Conservation (phyloP, 164 flowering plant species). For the Santalum album region DNA sequence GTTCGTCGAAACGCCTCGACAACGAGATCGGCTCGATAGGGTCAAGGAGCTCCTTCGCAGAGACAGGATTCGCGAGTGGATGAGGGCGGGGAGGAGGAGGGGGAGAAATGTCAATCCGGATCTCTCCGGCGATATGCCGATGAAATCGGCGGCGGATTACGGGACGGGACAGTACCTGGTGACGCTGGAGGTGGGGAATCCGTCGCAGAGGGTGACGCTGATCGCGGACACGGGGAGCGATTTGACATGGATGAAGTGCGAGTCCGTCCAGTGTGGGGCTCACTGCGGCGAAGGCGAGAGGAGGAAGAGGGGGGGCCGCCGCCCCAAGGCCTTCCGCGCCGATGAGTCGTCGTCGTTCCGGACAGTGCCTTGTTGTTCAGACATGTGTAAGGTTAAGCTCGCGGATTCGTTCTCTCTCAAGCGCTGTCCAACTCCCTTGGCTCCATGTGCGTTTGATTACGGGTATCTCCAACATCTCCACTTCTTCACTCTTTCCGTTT, state of each 20-base stretch:
- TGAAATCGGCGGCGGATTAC: constrained; percentile 39
- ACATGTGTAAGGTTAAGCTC: constrained; percentile 30
- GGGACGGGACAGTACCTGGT: constrained; percentile 51
- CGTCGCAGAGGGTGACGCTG: constrained; percentile 40
- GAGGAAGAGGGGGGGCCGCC: background rate
- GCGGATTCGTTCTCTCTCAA: constrained; percentile 30
- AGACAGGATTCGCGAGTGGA: no score
- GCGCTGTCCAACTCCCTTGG: constrained; percentile 28
- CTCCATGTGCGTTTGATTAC: constrained; percentile 55
- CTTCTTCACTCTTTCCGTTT: no score
- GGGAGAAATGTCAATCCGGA: background rate
- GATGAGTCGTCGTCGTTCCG: constrained; percentile 30
- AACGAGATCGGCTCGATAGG: no score
- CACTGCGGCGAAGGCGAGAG: background rate
- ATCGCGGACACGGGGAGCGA: constrained; percentile 75
- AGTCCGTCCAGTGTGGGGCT: constrained; percentile 7
- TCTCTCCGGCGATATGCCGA: constrained; percentile 18
- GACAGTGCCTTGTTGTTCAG: constrained; percentile 36
- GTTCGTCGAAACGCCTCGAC: no score
- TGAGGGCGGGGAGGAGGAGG: no score
- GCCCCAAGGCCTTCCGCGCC: constrained; percentile 20
- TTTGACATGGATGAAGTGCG: constrained; percentile 70
- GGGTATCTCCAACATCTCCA: no score
- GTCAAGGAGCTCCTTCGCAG: no score
- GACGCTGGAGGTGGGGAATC: constrained; percentile 47